phyloP scores from a whole-genome alignment of 306 rosid genomes.

The Acmispon strigosus region DNA sequence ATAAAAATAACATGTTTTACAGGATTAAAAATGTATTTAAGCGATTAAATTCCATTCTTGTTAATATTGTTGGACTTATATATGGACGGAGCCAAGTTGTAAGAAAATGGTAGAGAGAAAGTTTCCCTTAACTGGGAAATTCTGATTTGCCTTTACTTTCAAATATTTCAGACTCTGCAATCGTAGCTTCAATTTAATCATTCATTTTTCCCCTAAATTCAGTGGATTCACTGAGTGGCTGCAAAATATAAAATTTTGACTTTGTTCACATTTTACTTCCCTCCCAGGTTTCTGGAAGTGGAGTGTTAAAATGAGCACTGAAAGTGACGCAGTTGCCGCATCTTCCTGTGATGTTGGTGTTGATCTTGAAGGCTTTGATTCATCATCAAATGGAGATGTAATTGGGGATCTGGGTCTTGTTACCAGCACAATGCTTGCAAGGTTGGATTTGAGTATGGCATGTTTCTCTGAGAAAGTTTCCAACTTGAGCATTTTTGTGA shows the following conservation, averaged over 20 bases:
- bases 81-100: no score
- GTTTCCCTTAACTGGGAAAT: neutral
- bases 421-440: slow-evolving; percentile 25
- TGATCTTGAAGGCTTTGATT: slow-evolving; percentile 25
- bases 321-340: slow-evolving; percentile 10
- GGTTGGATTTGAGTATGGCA: slow-evolving; percentile 48
- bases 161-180: neutral
- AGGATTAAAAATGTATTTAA: no score
- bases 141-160: neutral
- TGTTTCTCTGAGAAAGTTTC: slow-evolving; percentile 52
- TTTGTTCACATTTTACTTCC: slow-evolving; percentile 13
- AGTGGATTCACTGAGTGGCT: neutral
- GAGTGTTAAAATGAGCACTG: slow-evolving; percentile 38
- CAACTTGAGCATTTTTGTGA: slow-evolving; percentile 48
- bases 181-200: neutral
- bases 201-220: neutral
- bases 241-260: neutral
- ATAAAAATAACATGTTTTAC: no score
- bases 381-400: slow-evolving; percentile 21
- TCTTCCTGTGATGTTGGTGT: slow-evolving; percentile 19
- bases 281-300: slow-evolving; percentile 17
- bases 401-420: slow-evolving; percentile 32
- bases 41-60: no score
- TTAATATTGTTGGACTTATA: no score
- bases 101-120: no score